Evolutionary conservation across 2,329 filamentous ascomycete genomes (phyloP).

Genomic region (Aspergillus alliaceus): DNA sequence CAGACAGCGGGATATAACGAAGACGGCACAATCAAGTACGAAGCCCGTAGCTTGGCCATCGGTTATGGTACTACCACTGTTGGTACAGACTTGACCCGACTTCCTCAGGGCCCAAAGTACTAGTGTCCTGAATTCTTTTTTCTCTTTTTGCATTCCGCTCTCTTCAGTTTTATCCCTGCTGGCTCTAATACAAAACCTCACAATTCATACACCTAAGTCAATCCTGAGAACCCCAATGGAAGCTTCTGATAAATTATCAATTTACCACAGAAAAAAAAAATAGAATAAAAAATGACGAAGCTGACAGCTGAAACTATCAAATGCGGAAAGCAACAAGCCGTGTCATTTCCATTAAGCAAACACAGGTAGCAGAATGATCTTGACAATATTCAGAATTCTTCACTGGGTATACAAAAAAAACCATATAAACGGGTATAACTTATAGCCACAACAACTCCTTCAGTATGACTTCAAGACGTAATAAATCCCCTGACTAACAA

Average conservation of each 20-base stretch:
- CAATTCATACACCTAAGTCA: not conserved
- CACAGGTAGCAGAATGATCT: not conserved
- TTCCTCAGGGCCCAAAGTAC: not conserved
- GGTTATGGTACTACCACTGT: constrained; percentile 9
- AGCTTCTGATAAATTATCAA: too few species aligned
- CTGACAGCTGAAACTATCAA: too few species aligned
- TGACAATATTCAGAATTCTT: not conserved
- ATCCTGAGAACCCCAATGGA: not conserved
- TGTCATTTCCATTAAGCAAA: not conserved
- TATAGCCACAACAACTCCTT: not conserved
- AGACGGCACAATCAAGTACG: constrained; percentile 37
- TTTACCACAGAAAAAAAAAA: too few species aligned
- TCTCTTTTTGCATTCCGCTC: not conserved
- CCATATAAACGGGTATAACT: not conserved
- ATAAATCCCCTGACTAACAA: constrained; percentile 16
- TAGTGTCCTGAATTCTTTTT: not conserved
- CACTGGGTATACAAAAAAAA: not conserved
- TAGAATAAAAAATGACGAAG: too few species aligned
- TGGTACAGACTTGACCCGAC: not conserved
- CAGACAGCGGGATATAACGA: constrained; percentile 30
- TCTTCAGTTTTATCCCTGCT: not conserved
- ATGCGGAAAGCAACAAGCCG: not conserved
- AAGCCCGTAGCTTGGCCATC: constrained; percentile 20
- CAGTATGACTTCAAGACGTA: not conserved
- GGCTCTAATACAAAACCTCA: too few species aligned